These are phyloP conservation scores for Schoenoplectus tabernaemontani DNA, from an alignment of 202 grass and related monocot genomes.

Conservation along the genomic window DNA sequence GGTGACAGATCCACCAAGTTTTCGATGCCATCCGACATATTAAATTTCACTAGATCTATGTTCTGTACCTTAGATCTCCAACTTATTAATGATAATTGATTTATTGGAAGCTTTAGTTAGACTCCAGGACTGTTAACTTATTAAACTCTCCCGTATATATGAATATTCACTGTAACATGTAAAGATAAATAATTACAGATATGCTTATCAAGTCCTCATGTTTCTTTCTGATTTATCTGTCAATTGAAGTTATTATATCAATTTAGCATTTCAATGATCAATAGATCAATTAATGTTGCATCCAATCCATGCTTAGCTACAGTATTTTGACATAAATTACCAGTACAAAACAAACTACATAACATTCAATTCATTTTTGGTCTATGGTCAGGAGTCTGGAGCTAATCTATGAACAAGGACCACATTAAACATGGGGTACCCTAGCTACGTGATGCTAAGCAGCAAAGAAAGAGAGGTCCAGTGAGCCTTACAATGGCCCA, in stretches of 20 bases:
- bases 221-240: background rate
- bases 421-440: constrained; percentile 7
- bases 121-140: background rate
- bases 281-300: background rate
- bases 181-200: too few relatives aligned
- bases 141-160: background rate
- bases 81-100: background rate
- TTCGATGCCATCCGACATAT: constrained; percentile 23
- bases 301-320: background rate
- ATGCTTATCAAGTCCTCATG: background rate
- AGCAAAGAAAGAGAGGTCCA: constrained; percentile 9
- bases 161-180: background rate
- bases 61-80: constrained; percentile 13
- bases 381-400: background rate
- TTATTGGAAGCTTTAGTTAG: background rate
- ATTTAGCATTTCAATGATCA: background rate
- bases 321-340: background rate
- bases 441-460: constrained; percentile 1
- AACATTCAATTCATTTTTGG: background rate
- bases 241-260: background rate
- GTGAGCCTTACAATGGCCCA: background rate
- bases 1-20: constrained; percentile 20
- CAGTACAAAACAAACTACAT: background rate
- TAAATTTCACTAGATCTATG: constrained; percentile 26
- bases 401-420: constrained; percentile 2